Evolutionary conservation across 176 grass and related monocot species (phyloP).

Genomic region (Eleusine indica): DNA sequence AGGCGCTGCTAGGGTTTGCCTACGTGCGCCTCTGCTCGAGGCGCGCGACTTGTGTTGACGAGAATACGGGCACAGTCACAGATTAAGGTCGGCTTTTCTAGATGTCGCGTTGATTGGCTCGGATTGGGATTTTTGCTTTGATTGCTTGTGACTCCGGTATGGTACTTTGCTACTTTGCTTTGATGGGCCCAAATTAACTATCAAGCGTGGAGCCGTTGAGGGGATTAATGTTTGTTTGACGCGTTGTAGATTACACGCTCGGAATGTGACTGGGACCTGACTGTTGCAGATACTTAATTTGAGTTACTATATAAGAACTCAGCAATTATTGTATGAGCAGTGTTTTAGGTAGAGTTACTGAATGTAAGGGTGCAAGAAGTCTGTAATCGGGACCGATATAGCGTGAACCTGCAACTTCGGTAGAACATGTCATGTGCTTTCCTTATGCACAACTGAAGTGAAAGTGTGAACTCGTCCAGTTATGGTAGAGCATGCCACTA

Average conservation of each 20-base stretch:
- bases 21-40: neutral
- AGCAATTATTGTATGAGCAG: neutral
- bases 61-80: neutral
- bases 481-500: neutral
- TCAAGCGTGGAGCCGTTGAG: neutral
- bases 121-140: neutral
- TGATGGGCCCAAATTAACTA: neutral
- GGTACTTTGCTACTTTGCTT: neutral
- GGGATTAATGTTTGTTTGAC: neutral
- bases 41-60: too few relatives aligned
- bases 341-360: neutral
- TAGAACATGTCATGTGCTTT: neutral
- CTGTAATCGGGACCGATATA: neutral
- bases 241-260: neutral
- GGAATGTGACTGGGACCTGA: too few relatives aligned
- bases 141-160: neutral
- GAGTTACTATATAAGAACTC: neutral
- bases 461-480: neutral
- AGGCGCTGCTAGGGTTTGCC: constrained; percentile 3
- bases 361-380: neutral
- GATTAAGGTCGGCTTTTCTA: neutral
- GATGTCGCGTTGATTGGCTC: neutral
- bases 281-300: too few relatives aligned
- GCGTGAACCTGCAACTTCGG: neutral
- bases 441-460: neutral